phyloP scores from a whole-genome alignment of 2,329 filamentous ascomycete genomes.

The Daldinia eschscholtzii region DNA sequence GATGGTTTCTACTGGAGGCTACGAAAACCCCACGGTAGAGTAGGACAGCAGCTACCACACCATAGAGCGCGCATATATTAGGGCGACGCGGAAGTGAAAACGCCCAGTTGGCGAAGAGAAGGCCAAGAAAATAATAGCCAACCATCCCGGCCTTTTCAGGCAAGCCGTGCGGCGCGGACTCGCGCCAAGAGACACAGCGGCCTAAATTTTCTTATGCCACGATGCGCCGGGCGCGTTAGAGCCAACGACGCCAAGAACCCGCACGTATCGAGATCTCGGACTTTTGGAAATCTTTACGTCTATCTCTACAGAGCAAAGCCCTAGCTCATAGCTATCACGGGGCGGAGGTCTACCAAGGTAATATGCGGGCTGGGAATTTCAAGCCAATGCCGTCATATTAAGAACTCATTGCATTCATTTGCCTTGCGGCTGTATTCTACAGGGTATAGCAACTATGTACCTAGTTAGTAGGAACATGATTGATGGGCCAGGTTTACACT shows the following conservation, averaged over 20 bases:
- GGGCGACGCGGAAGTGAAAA: not conserved
- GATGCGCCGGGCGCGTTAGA: constrained; percentile 23
- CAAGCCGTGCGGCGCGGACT: constrained; percentile 22
- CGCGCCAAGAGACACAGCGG: constrained; percentile 26
- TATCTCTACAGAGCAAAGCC: not conserved
- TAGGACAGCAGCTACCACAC: not conserved
- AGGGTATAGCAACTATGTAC: constrained; percentile 29
- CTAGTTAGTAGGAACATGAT: constrained; percentile 11
- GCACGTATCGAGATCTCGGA: constrained; percentile 11
- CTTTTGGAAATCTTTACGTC: constrained; percentile 8
- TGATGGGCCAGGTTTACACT: constrained; percentile 8
- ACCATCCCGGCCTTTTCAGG: constrained; percentile 9
- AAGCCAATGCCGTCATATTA: not conserved
- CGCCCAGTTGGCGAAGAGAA: constrained; percentile 24
- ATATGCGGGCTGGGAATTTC: not conserved
- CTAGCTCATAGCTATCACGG: not conserved
- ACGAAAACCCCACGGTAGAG: not conserved
- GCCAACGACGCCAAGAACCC: constrained; percentile 19
- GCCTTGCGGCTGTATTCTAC: constrained; percentile 37
- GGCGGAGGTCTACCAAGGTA: not conserved
- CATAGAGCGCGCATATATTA: not conserved
- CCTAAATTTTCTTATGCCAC: constrained; percentile 25
- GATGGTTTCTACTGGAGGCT: not conserved
- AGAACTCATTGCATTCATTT: constrained; percentile 30
- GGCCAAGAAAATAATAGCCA: constrained; percentile 16